These are phyloP conservation scores for Solanum tarapatanum DNA, from an alignment of 257 asterid genomes.

Conservation along the genomic window DNA sequence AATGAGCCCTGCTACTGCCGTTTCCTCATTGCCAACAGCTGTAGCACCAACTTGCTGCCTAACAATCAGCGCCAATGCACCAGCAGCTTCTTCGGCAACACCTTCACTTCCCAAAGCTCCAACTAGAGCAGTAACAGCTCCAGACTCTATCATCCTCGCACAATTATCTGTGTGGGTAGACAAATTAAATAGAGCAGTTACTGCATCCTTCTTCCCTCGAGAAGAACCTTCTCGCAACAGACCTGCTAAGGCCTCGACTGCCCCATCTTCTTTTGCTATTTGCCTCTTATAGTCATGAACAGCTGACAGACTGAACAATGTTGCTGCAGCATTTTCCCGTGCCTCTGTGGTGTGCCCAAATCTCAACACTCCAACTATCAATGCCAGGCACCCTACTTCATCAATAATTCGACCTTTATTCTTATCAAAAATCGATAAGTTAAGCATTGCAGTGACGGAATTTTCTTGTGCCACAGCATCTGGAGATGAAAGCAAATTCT, in stretches of 20 bases:
- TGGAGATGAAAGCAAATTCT: conserved; percentile 37
- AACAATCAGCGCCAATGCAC: conserved; percentile 70
- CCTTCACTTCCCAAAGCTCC: conserved; percentile 51
- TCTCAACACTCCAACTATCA: conserved; percentile 57
- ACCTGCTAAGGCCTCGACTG: conserved; percentile 54
- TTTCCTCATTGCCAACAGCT: conserved; percentile 61
- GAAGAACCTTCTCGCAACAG: conserved; percentile 62
- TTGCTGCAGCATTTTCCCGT: conserved; percentile 90
- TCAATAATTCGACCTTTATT: conserved; percentile 70
- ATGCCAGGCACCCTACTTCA: conserved; percentile 58
- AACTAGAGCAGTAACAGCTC: conserved; percentile 56
- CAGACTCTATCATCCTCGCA: conserved; percentile 59
- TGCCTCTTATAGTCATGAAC: conserved; percentile 73
- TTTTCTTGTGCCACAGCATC: conserved; percentile 78
- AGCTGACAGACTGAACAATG: conserved; percentile 85
- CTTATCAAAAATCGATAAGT: conserved; percentile 72
- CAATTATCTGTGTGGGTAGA: conserved; percentile 71
- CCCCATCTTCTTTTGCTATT: conserved; percentile 68
- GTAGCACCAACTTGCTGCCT: conserved; percentile 71
- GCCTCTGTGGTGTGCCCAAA: conserved; percentile 72
- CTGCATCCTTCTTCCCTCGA: conserved; percentile 86
- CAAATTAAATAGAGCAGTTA: conserved; percentile 69
- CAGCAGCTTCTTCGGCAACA: conserved; percentile 86
- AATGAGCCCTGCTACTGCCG: conserved; percentile 44
- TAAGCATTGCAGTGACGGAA: conserved; percentile 81